Conservation (phyloP, 192 early-diverging fungal genomes). For the Linnemannia elongata region DNA sequence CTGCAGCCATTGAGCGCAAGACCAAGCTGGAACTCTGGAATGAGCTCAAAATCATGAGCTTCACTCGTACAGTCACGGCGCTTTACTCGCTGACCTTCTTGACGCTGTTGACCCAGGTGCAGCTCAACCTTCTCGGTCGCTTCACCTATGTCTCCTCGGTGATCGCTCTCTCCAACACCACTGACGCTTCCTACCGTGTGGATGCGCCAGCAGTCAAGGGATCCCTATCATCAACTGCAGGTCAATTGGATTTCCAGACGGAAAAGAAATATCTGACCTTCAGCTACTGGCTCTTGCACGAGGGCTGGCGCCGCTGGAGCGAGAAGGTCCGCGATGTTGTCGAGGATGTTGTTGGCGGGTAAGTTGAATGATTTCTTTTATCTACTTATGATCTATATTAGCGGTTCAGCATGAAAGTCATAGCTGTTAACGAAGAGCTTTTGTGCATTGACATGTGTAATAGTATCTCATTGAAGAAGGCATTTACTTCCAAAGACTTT, state of each 20-base stretch:
- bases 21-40: slow-evolving; percentile 87
- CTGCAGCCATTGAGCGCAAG: slow-evolving; percentile 53
- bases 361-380: slow-evolving; percentile 10
- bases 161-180: slow-evolving; percentile 63
- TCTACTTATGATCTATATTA: background rate
- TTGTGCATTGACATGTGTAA: background rate
- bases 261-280: slow-evolving; percentile 92
- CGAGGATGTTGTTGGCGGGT: slow-evolving; percentile 73
- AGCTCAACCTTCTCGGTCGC: slow-evolving; percentile 93
- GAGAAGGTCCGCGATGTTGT: slow-evolving; percentile 77
- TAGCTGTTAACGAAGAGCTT: background rate
- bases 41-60: slow-evolving; percentile 90
- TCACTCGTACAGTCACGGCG: slow-evolving; percentile 87
- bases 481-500: slow-evolving; percentile 72
- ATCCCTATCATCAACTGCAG: slow-evolving; percentile 35
- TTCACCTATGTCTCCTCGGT: slow-evolving; percentile 89
- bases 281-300: slow-evolving; percentile 93
- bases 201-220: slow-evolving; percentile 45
- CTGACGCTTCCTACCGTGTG: slow-evolving; percentile 62
- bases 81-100: slow-evolving; percentile 91
- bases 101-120: slow-evolving; percentile 85
- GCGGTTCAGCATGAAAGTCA: background rate
- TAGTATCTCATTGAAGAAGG: slow-evolving; percentile 75
- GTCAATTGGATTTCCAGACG: slow-evolving; percentile 63
- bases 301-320: slow-evolving; percentile 84